These are phyloP conservation scores for Talaromyces thailandensis DNA, from an alignment of 495 filamentous ascomycete species.

Conservation along the genomic window DNA sequence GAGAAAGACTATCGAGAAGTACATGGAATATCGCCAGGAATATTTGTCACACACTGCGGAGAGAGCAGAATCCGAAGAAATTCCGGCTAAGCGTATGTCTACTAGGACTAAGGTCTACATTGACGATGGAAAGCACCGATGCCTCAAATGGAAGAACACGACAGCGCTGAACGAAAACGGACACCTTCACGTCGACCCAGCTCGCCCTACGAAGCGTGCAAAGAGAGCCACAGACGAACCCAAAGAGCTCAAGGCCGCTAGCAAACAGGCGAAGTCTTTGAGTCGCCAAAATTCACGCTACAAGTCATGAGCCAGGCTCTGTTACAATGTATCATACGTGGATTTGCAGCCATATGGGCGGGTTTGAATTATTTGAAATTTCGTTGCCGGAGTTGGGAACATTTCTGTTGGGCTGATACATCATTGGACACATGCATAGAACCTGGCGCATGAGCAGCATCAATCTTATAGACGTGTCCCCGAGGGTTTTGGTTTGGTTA, in stretches of 20 bases:
- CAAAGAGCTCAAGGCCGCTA: conserved; percentile 34
- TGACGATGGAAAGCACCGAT: conserved; percentile 55
- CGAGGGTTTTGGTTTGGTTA: background rate
- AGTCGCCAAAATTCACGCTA: conserved; percentile 41
- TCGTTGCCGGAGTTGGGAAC: background rate
- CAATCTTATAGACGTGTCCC: background rate
- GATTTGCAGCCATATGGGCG: background rate
- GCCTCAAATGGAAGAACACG: conserved; percentile 74
- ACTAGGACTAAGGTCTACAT: conserved; percentile 67
- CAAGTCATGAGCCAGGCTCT: conserved; percentile 14
- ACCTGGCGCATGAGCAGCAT: background rate
- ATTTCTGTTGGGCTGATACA: background rate
- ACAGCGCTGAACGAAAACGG: conserved; percentile 68
- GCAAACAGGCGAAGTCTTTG: conserved; percentile 38
- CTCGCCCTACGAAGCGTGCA: conserved; percentile 51
- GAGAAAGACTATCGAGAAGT: conserved; percentile 62
- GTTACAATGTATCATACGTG: background rate
- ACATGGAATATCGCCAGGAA: conserved; percentile 69
- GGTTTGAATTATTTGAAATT: background rate
- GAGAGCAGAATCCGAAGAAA: conserved; percentile 47
- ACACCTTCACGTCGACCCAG: conserved; percentile 73
- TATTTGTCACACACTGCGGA: conserved; percentile 53
- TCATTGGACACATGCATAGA: background rate
- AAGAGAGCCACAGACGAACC: conserved; percentile 43
- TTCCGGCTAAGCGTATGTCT: conserved; percentile 57